Evolutionary conservation across 2,329 filamentous ascomycete genomes (phyloP).

Genomic region (Monilinia polystroma): DNA sequence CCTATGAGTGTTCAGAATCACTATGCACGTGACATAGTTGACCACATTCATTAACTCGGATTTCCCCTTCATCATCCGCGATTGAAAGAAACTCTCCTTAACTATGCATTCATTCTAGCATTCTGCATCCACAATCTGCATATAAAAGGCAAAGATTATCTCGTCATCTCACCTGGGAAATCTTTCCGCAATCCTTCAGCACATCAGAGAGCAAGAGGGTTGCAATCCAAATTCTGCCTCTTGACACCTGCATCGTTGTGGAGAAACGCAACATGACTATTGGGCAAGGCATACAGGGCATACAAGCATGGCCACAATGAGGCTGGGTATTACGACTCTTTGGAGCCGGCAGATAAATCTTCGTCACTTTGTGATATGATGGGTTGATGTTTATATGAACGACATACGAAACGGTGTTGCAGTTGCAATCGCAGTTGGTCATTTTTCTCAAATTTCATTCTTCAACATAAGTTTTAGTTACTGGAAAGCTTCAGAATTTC

Average conservation of each 20-base stretch:
- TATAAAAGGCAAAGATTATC: slow-evolving; percentile 17
- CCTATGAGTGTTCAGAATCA: neutral
- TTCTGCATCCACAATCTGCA: neutral
- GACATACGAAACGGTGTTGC: slow-evolving; percentile 12
- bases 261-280: slow-evolving; percentile 1
- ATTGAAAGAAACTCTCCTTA: slow-evolving; percentile 13
- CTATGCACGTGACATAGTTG: neutral
- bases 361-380: slow-evolving; percentile 17
- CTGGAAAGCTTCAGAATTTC: slow-evolving; percentile 17
- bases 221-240: slow-evolving; percentile 11
- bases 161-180: neutral
- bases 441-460: neutral
- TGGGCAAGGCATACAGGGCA: slow-evolving; percentile 1
- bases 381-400: slow-evolving; percentile 3
- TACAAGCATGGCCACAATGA: slow-evolving; percentile 18
- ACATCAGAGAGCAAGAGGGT: neutral
- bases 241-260: slow-evolving; percentile 18
- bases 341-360: slow-evolving; percentile 11
- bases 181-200: slow-evolving; percentile 3
- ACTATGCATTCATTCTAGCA: neutral
- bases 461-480: neutral
- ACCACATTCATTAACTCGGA: slow-evolving; percentile 12
- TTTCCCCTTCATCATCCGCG: slow-evolving; percentile 17
- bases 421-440: neutral
- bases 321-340: slow-evolving; percentile 6